Conservation (phyloP, 495 filamentous ascomycete species). For the Trichoderma parareesei region DNA sequence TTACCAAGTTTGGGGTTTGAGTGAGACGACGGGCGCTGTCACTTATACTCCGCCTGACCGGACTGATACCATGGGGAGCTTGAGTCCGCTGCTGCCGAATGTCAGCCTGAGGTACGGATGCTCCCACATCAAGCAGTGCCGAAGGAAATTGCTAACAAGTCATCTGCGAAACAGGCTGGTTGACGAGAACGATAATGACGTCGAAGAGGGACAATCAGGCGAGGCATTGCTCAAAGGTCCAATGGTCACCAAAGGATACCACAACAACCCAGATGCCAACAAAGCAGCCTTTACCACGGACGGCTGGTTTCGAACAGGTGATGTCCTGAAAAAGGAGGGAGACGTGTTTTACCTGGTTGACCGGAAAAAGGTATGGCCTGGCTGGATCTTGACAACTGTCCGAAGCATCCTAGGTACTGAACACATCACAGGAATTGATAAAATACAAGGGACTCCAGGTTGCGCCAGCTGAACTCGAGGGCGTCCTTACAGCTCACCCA, state of each 20-base stretch:
- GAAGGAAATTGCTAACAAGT: not conserved
- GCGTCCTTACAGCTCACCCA: slow-evolving; percentile 57
- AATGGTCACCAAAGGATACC: slow-evolving; percentile 61
- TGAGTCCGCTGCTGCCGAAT: slow-evolving; percentile 41
- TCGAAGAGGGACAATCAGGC: slow-evolving; percentile 30
- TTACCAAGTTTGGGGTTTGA: slow-evolving; percentile 70
- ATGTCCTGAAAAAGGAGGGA: slow-evolving; percentile 48
- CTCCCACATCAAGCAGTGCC: not conserved
- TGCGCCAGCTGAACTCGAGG: slow-evolving; percentile 72
- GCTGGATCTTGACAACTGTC: not conserved
- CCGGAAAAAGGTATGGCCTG: slow-evolving; percentile 50
- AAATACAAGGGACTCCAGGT: slow-evolving; percentile 62
- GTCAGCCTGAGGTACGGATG: not conserved
- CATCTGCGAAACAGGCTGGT: slow-evolving; percentile 39
- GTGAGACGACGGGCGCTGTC: slow-evolving; percentile 42
- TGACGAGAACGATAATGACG: slow-evolving; percentile 33
- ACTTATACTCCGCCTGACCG: slow-evolving; percentile 17
- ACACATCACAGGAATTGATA: slow-evolving; percentile 25
- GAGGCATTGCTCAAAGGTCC: slow-evolving; percentile 37
- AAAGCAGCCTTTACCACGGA: slow-evolving; percentile 42
- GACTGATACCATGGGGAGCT: slow-evolving; percentile 22
- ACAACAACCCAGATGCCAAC: slow-evolving; percentile 55
- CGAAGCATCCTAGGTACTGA: not conserved
- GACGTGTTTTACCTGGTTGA: slow-evolving; percentile 53
- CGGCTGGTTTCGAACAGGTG: slow-evolving; percentile 68